A percentile compares a stretch with the other conserved stretches of the same genome.
These are phyloP conservation scores for Rhamnella rubrinervis DNA, from an alignment of 331 rosid genomes.

Conservation along the genomic window DNA sequence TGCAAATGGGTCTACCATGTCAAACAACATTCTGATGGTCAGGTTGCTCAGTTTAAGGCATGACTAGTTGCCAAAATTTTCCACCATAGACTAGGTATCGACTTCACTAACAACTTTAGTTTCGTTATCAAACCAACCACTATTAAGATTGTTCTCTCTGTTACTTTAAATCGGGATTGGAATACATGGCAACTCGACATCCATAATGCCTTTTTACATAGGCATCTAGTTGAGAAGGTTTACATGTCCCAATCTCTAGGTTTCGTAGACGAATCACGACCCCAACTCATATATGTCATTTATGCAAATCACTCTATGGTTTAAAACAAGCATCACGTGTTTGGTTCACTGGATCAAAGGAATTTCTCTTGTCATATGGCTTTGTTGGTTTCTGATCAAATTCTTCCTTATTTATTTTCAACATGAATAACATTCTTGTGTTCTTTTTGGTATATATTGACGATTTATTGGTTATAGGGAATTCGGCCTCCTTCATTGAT, in stretches of 20 bases:
- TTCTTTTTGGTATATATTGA: not conserved
- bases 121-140: not conserved
- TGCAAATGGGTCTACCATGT: not conserved
- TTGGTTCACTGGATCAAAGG: not conserved
- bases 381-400: not conserved
- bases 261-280: not conserved
- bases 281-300: not conserved
- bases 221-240: not conserved
- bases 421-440: not conserved
- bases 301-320: not conserved
- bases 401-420: not conserved
- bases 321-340: not conserved
- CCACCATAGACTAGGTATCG: not conserved
- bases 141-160: not conserved
- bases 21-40: not conserved
- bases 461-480: not conserved
- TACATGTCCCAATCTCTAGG: not conserved
- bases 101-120: not conserved
- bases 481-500: not conserved
- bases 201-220: not conserved
- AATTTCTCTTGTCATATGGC: not conserved
- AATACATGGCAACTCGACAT: not conserved
- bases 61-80: not conserved
- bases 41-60: not conserved
- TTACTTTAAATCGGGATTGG: not conserved